phyloP scores from a whole-genome alignment of 208 protist genomes.

The Trypanosoma melophagium region DNA sequence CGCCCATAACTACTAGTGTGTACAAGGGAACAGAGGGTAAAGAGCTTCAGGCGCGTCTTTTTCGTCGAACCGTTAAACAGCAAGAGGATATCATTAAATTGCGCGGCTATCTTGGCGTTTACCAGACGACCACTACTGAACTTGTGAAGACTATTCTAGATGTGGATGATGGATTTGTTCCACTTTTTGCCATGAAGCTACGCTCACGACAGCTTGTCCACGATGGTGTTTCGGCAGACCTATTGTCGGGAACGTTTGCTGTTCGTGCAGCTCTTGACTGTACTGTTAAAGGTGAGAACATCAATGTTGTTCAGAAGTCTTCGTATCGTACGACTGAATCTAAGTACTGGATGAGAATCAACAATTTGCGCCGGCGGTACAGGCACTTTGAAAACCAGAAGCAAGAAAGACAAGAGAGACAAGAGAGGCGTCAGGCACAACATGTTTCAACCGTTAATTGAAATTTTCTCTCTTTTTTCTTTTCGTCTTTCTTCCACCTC shows the following conservation, averaged over 20 bases:
- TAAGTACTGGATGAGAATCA: conserved; percentile 77
- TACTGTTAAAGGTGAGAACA: conserved; percentile 78
- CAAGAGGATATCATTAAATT: conserved; percentile 88
- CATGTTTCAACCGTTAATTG: conserved; percentile 5
- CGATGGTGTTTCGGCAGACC: conserved; percentile 73
- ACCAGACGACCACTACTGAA: conserved; percentile 85
- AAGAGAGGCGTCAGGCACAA: conserved; percentile 29
- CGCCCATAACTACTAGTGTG: conserved; percentile 42
- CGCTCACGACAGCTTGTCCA: conserved; percentile 84
- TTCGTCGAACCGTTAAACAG: conserved; percentile 85
- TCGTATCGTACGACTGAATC: conserved; percentile 70
- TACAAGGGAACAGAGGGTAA: conserved; percentile 83
- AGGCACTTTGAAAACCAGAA: conserved; percentile 36
- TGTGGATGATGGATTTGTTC: conserved; percentile 75
- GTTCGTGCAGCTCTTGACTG: conserved; percentile 81
- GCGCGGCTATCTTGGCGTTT: conserved; percentile 87
- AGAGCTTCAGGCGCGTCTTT: conserved; percentile 88
- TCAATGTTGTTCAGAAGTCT: conserved; percentile 79
- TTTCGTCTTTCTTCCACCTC: neutral
- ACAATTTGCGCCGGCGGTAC: conserved; percentile 54
- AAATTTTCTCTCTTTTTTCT: neutral
- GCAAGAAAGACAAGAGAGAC: conserved; percentile 34
- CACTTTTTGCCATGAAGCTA: conserved; percentile 86
- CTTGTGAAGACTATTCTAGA: conserved; percentile 80
- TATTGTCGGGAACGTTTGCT: conserved; percentile 70